Evolutionary conservation across 106 monocot genomes (phyloP).

Genomic region (Posidonia australis): DNA sequence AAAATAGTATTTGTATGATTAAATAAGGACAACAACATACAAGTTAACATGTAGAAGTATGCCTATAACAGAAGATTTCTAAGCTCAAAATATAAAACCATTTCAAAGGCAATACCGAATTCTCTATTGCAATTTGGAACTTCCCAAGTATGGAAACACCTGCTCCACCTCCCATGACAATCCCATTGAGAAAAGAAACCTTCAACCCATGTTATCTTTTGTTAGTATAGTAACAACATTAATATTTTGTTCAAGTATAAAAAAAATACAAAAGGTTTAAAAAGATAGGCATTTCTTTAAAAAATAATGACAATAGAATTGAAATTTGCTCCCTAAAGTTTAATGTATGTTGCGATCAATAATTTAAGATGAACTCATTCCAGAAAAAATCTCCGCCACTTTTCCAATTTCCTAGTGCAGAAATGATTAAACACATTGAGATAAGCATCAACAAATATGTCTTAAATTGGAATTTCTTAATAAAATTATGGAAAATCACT

Average conservation of each 20-base stretch:
- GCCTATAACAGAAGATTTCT: too few species aligned
- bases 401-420: slow-evolving; percentile 57
- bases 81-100: too few species aligned
- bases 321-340: slow-evolving; percentile 62
- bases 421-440: too few species aligned
- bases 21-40: too few species aligned
- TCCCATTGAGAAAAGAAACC: too few species aligned
- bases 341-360: slow-evolving; percentile 80
- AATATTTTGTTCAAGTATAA: not conserved
- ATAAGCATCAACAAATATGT: too few species aligned
- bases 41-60: too few species aligned
- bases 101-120: too few species aligned
- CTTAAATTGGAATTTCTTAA: too few species aligned
- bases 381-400: slow-evolving; percentile 62
- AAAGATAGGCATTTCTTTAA: not conserved
- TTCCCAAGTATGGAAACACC: slow-evolving; percentile 91
- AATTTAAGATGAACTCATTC: slow-evolving; percentile 71
- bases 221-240: not conserved
- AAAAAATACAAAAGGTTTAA: not conserved
- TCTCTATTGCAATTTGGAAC: slow-evolving; percentile 85
- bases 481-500: not conserved
- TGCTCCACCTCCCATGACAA: slow-evolving; percentile 94
- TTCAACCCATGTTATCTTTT: slow-evolving; percentile 4
- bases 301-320: not conserved
- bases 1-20: too few species aligned